phyloP scores from a whole-genome alignment of 2,329 filamentous ascomycete species.

The Xylaria sp. region DNA sequence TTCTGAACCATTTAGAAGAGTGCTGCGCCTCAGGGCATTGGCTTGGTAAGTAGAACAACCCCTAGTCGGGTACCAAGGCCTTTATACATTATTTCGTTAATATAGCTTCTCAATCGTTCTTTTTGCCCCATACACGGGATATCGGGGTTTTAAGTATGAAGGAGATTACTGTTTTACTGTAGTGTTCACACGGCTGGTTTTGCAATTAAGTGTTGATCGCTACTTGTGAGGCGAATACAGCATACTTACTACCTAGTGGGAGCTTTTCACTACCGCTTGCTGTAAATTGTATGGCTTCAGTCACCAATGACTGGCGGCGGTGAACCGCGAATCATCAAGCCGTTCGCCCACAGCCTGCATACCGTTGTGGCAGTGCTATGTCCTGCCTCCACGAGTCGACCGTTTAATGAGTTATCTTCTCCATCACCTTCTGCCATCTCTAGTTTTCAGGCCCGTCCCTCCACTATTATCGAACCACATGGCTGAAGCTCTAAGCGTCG shows the following conservation, averaged over 20 bases:
- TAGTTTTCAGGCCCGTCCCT: background rate
- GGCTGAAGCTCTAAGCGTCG: slow-evolving; percentile 36
- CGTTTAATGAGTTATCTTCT: background rate
- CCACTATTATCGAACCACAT: slow-evolving; percentile 10
- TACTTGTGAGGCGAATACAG: too few relatives aligned
- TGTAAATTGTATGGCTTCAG: background rate
- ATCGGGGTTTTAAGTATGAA: too few relatives aligned
- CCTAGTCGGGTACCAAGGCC: too few relatives aligned
- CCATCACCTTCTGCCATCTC: background rate
- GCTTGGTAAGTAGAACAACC: too few relatives aligned
- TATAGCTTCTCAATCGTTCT: too few relatives aligned
- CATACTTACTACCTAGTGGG: too few relatives aligned
- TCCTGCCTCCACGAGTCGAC: background rate
- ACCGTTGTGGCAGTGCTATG: slow-evolving; percentile 7
- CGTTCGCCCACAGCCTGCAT: background rate
- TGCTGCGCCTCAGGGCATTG: background rate
- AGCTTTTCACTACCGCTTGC: background rate
- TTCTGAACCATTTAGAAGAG: background rate
- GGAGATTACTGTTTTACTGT: too few relatives aligned
- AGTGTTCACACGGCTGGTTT: too few relatives aligned
- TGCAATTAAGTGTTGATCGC: too few relatives aligned
- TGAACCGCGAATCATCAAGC: background rate
- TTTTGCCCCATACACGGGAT: too few relatives aligned
- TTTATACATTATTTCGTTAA: background rate
- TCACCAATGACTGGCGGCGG: background rate